Evolutionary conservation across 2,329 filamentous ascomycete genomes (phyloP).

Genomic region (Pseudogymnoascus sp.): DNA sequence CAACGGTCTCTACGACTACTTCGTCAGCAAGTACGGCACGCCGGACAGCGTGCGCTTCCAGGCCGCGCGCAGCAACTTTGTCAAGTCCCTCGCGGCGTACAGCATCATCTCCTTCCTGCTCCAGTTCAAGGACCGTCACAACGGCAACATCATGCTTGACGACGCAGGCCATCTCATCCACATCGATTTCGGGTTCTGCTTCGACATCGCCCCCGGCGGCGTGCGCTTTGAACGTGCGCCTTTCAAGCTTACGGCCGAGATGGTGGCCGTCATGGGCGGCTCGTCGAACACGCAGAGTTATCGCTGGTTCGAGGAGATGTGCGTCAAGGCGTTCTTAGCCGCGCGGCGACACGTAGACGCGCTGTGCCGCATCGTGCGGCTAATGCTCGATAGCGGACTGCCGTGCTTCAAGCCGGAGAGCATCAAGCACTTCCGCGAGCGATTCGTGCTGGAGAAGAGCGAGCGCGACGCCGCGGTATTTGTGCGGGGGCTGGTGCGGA

Average conservation of each 20-base stretch:
- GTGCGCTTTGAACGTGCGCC: conserved; percentile 96
- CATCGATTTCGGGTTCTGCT: conserved; percentile 99
- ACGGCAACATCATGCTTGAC: conserved; percentile 99
- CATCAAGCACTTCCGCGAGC: conserved; percentile 81
- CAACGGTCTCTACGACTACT: conserved; percentile 97
- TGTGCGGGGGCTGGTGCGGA: conserved; percentile 81
- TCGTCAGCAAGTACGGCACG: conserved; percentile 92
- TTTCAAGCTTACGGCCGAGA: conserved; percentile 95
- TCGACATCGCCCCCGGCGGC: conserved; percentile 94
- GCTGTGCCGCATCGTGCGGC: conserved; percentile 76
- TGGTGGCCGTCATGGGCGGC: conserved; percentile 98
- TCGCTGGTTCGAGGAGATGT: conserved; percentile 92
- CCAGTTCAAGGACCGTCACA: conserved; percentile 98
- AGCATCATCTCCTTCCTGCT: conserved; percentile 92
- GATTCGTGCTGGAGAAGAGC: conserved; percentile 85
- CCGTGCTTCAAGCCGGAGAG: conserved; percentile 98
- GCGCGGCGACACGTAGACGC: conserved; percentile 80
- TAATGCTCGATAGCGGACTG: conserved; percentile 94
- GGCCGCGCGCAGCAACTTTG: conserved; percentile 90
- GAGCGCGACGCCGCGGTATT: conserved; percentile 93
- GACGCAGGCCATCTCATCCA: conserved; percentile 95
- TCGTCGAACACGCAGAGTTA: conserved; percentile 77
- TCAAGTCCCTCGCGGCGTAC: conserved; percentile 99
- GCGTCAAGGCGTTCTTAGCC: conserved; percentile 89
- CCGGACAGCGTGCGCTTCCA: conserved; percentile 94